Percentiles rank a stretch among this genome's conserved stretches.
Evolutionary conservation across 331 rosid genomes (phyloP).

Genomic region (Quercus tomentella): DNA sequence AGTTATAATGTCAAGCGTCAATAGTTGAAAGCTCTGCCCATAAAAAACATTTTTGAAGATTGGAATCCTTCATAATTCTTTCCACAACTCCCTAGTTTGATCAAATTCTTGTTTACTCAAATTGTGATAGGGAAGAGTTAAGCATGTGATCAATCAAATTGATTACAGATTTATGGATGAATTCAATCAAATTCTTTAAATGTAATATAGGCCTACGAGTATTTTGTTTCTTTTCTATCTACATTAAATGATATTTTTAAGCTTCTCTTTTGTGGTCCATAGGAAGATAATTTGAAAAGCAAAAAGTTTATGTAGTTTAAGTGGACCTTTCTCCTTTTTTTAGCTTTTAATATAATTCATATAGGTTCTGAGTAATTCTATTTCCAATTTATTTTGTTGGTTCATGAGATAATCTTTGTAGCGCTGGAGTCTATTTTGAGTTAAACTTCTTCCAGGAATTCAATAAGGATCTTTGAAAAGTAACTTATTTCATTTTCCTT

Average conservation of each 20-base stretch:
- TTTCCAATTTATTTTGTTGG: background rate
- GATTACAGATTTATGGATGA: background rate
- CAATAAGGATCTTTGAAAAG: background rate
- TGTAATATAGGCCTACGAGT: background rate
- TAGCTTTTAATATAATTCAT: background rate
- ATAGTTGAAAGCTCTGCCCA: slow-evolving; percentile 3
- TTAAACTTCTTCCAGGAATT: background rate
- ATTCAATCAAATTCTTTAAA: background rate
- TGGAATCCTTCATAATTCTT: background rate
- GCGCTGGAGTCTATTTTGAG: background rate
- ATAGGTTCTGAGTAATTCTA: background rate
- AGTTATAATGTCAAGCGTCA: background rate
- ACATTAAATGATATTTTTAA: background rate
- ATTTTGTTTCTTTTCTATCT: background rate
- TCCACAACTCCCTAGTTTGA: background rate
- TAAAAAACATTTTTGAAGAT: background rate
- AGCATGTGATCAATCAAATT: background rate
- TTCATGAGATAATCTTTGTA: background rate
- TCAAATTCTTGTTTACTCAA: background rate
- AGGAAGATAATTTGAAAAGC: background rate
- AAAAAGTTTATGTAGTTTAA: background rate
- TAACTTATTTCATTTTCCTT: background rate
- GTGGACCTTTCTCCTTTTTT: background rate
- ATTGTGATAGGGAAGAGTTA: background rate
- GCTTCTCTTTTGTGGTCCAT: background rate